Conservation (phyloP, 164 flowering plant species). For the Nymphaea colorata region DNA sequence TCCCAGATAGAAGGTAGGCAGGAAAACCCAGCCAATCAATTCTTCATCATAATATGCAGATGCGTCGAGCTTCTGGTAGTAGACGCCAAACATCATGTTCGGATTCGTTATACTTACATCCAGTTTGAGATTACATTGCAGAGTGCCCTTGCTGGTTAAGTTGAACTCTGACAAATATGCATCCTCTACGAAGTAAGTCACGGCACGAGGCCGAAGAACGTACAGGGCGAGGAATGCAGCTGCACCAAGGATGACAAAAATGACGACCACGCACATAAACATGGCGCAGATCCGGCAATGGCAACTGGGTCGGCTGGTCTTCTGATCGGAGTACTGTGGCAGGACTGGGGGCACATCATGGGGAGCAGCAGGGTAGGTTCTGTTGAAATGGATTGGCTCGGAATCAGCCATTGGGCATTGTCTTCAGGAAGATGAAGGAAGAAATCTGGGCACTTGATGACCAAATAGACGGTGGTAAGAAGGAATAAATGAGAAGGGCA, state of each 20-base stretch:
- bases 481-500: no score
- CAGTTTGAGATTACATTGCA: slow-evolving; percentile 48
- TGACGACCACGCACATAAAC: slow-evolving; percentile 15
- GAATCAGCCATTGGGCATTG: not conserved
- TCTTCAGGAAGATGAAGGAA: no score
- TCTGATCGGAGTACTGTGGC: not conserved
- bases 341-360: not conserved
- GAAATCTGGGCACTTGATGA: no score
- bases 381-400: slow-evolving; percentile 1
- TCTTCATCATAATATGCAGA: slow-evolving; percentile 32
- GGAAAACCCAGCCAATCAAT: slow-evolving; percentile 14
- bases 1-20: slow-evolving; percentile 46
- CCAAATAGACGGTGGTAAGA: no score
- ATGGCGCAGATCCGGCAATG: slow-evolving; percentile 12
- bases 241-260: slow-evolving; percentile 22
- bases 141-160: slow-evolving; percentile 22
- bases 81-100: slow-evolving; percentile 49
- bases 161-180: slow-evolving; percentile 19
- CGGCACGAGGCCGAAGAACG: slow-evolving; percentile 32
- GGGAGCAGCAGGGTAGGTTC: slow-evolving; percentile 7
- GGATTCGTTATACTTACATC: slow-evolving; percentile 57
- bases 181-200: slow-evolving; percentile 30
- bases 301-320: not conserved
- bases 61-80: slow-evolving; percentile 60
- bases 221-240: slow-evolving; percentile 32